Conservation (phyloP, 805 yeast genomes). For the Candida arabinofermentans region DNA sequence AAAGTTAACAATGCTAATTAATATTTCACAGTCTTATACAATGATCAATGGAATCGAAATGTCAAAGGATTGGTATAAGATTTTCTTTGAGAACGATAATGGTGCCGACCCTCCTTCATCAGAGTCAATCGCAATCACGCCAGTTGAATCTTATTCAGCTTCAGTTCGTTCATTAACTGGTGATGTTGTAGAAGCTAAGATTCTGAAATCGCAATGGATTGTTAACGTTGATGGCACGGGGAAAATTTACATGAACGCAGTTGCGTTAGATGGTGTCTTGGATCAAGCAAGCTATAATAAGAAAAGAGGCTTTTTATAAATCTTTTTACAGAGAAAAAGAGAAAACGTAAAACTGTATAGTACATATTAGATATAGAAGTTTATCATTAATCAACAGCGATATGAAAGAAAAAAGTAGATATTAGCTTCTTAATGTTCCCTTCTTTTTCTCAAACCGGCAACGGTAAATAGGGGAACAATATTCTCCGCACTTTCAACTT, state of each 20-base stretch:
- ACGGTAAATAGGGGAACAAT: slow-evolving; percentile 52
- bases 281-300: slow-evolving; percentile 23
- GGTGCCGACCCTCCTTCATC: too few species aligned
- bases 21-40: slow-evolving; percentile 17
- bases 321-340: not conserved
- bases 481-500: slow-evolving; percentile 33
- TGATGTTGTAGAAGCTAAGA: slow-evolving; percentile 39
- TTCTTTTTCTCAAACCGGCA: slow-evolving; percentile 55
- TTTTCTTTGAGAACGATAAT: too few species aligned
- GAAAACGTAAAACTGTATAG: not conserved
- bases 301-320: slow-evolving; percentile 21
- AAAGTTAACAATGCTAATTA: slow-evolving; percentile 21
- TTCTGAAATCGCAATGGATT: slow-evolving; percentile 43
- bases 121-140: too few species aligned
- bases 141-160: too few species aligned
- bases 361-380: not conserved
- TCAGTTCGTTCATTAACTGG: too few species aligned
- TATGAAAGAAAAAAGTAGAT: not conserved
- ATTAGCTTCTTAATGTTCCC: slow-evolving; percentile 46
- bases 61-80: slow-evolving; percentile 27
- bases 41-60: slow-evolving; percentile 26
- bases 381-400: not conserved
- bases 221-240: slow-evolving; percentile 15
- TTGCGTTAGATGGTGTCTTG: slow-evolving; percentile 25
- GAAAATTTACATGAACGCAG: slow-evolving; percentile 25